Percentiles rank a stretch among this genome's conserved stretches.
phyloP scores from a whole-genome alignment of 257 asterid genomes.

The Capsicum baccatum region DNA sequence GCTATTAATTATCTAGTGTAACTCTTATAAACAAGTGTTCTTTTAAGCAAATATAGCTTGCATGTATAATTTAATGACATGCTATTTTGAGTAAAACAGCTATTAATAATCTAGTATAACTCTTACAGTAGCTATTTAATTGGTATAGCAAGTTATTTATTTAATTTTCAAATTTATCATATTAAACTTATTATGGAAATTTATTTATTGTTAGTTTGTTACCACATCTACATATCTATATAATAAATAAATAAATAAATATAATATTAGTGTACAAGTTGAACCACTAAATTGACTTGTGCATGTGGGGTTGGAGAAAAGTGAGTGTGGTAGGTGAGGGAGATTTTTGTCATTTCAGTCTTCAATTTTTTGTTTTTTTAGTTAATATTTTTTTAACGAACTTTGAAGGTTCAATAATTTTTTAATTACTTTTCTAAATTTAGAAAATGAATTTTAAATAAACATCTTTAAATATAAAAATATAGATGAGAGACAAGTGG shows the following conservation, averaged over 20 bases:
- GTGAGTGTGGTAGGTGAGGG: constrained; percentile 14
- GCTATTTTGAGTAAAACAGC: too few relatives aligned
- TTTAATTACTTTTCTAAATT: not conserved
- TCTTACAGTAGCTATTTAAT: not conserved
- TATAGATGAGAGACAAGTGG: not conserved
- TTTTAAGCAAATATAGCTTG: too few relatives aligned
- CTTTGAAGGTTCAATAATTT: not conserved
- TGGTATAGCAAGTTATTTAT: not conserved
- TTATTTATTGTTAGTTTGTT: not conserved
- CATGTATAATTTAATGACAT: too few relatives aligned
- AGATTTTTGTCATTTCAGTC: not conserved
- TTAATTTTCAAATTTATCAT: not conserved
- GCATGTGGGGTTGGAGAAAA: not conserved
- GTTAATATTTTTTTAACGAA: not conserved
- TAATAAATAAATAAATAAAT: not conserved
- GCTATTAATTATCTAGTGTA: not conserved
- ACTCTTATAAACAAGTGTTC: too few relatives aligned
- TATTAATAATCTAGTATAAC: not conserved
- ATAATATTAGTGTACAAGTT: not conserved
- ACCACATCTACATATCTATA: not conserved
- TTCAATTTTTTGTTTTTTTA: not conserved
- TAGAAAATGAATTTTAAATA: not conserved
- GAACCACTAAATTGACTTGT: not conserved
- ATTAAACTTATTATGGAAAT: not conserved
- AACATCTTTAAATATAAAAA: not conserved